Evolutionary conservation across 2,329 filamentous ascomycete genomes (phyloP).

Genomic region (Verticillium tricorpus): DNA sequence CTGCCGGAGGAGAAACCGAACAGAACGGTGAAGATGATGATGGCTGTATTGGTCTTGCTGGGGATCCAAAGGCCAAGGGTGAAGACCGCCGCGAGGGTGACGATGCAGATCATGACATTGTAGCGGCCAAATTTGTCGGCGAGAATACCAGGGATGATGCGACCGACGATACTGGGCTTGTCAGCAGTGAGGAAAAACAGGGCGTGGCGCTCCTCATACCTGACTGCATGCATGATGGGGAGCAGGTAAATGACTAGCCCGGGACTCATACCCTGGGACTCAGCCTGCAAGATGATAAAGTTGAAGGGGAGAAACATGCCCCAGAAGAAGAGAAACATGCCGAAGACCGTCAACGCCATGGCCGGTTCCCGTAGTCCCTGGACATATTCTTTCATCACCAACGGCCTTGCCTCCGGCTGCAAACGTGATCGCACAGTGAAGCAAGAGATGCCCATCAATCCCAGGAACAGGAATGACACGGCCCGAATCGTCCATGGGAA

Average conservation of each 20-base stretch:
- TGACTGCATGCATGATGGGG: conserved; percentile 53
- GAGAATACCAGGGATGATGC: conserved; percentile 44
- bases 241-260: conserved; percentile 41
- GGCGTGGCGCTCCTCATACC: conserved; percentile 25
- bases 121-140: conserved; percentile 41
- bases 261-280: conserved; percentile 35
- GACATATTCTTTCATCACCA: conserved; percentile 42
- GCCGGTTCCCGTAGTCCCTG: conserved; percentile 39
- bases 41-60: conserved; percentile 45
- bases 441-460: conserved; percentile 27
- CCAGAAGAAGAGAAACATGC: conserved; percentile 51
- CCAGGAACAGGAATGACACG: conserved; percentile 41
- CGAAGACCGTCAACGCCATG: conserved; percentile 37
- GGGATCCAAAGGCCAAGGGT: conserved; percentile 45
- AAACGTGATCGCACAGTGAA: conserved; percentile 34
- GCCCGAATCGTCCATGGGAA: conserved; percentile 46
- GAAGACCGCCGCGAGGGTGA: conserved; percentile 40
- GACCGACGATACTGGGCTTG: conserved; percentile 39
- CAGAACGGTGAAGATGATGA: conserved; percentile 60
- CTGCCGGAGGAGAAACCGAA: conserved; percentile 68
- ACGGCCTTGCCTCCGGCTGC: conserved; percentile 38
- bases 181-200: not conserved
- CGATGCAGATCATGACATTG: conserved; percentile 48
- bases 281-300: conserved; percentile 45
- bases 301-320: conserved; percentile 52